Base-by-base conservation (phyloP, 1,284 basidiomycete species). In the Ganoderma multipileum region DNA sequence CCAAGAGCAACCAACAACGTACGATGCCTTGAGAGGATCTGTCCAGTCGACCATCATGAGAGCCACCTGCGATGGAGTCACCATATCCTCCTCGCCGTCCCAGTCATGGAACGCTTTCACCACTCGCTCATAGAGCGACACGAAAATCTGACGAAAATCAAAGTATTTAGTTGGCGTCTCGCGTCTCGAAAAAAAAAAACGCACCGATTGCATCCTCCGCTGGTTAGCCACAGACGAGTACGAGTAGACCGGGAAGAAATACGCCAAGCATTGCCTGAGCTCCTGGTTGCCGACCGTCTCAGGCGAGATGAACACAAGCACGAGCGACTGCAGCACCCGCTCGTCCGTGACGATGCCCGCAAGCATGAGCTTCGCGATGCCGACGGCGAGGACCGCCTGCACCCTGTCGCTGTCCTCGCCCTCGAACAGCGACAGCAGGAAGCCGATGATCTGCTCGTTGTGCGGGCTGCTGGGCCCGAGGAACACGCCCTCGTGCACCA, bases 201-300 rank as follows among this genome's bases (percentile, higher is more conserved):
- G 68, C 67, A 95, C 95, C 73, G 89, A 86, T 74, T 91, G 91
- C 86, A 97, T 89, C 30, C 89, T 84, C 14, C 87, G 82, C 82
- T 98, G 97, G 77, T 98, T 97, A 20, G 79, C 80, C 2, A 89
- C 81, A 0, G 93, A 92, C 0, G 95, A 95, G 79, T 94, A 97
- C 79, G 95, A 95, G 79, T 95, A 99, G 0, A 96, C 91, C 0
- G 96, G 96, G 81, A 99, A 92, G 85, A 99, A 99, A 81, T 99
- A 99, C 23, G 95, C 92, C 33, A 99, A 83, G 78, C 96, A 98
- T 80, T 99, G 97, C 65, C 96, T 86, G 38, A 99, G 83, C 71
- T 95, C 89, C 75, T 94, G 92, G 77, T 98, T 99, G 50, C 91
- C 88, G 16, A 84, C 85, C 0, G 96, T 98, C 68, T 95, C 91